Evolutionary conservation across 768 basidiomycete genomes (phyloP), one percentile per base, ranked within the genome.

Genomic region (Daedaleopsis nitida): DNA sequence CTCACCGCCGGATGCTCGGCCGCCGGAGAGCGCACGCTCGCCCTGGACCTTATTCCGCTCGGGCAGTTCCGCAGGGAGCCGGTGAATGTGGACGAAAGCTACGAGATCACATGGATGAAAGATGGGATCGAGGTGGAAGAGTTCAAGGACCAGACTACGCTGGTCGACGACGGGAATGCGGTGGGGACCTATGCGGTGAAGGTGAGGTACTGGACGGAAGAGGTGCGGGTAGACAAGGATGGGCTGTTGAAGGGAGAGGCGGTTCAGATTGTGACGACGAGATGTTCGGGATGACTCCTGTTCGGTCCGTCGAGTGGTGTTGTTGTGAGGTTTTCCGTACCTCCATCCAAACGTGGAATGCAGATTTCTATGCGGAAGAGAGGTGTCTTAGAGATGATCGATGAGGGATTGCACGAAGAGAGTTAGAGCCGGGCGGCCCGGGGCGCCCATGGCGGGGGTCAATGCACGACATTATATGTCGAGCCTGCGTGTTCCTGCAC

Each of bases 41-140:
- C 76, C n/a, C 64, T 87, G 16, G 67, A 74, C 14, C 81, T 90
- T 32, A 76, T 90, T 16, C 84, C 87, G 13, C 77, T 92, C 16
- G 88, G 84, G 0, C 81, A 87, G 55, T 78, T 87, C 59, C 72
- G 82, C 57, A 62, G 58, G 32, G 76, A 78, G n/a, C 58, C 61
- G 6, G 64, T 65, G 0, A 62, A 50, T 13, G 55, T 57, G 13
- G 70, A 68, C n/a, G 83, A 86, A 68, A 80, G 77, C 56, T 89
- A 87, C 66, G 74, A 75, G 10, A 81, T 89, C 55, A 68, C 69
- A 19, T 91, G 89, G 89, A 69, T 69, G 34, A 82, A 76, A 61
- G 77, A 86, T 62, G 83, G 80, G 12, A 59, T 62, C 0, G 60
- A 75, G 2, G 65, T 89, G n/a, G 68, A 73, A 1, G 72, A 69